Base-by-base conservation (phyloP, 164 flowering plant species). In the Stephania japonica region DNA sequence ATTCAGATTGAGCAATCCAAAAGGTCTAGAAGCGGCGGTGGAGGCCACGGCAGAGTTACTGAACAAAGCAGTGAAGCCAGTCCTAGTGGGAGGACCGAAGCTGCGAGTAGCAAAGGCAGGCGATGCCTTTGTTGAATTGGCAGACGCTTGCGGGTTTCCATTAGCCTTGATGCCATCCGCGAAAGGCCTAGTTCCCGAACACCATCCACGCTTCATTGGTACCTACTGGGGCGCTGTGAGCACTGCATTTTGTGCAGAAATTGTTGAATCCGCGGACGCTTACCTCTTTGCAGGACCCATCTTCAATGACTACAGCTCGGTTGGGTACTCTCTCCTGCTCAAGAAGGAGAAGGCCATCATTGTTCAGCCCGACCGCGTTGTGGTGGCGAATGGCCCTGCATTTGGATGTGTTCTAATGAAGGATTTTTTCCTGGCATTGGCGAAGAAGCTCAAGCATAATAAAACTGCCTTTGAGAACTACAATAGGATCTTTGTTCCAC, bases 221-320 rank as follows among this genome's bases (percentile, higher is more conserved):
- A 90, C 97, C 7, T 93, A 87, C 68, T 91, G 97, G 98, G 98
- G 98, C 50, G 92, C 92, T 0, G 91, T 90, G 67, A 90, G 98
- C 80, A 89, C 95, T 0, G 72, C 87, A 7, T 93, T 88, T 75
- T 91, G 97, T 69, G 89, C 92, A 0, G 98, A 93, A 76, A 93
- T 90, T 49, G 97, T 93, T 13, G 95, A 91, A 77, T 91, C 97
- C 1, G 94, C 98, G 0, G 98, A 93, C 81, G 94, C 97, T 1
- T 91, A 90, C 70, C 9, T 93, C 27, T 93, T 93, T 67, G 92
- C 88, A 3, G 98, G 98, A 0, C 98, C 98, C 1, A 84, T 93
- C 62, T 93, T 91, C 74, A 91, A 93, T 65, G 98, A 93, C 76
- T 88, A 89, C 67, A 91, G 97, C 86, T 89, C 98, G 3, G 95